These are phyloP conservation scores for Myxozyma udenii DNA, from an alignment of 805 yeast genomes.

Conservation along the genomic window DNA sequence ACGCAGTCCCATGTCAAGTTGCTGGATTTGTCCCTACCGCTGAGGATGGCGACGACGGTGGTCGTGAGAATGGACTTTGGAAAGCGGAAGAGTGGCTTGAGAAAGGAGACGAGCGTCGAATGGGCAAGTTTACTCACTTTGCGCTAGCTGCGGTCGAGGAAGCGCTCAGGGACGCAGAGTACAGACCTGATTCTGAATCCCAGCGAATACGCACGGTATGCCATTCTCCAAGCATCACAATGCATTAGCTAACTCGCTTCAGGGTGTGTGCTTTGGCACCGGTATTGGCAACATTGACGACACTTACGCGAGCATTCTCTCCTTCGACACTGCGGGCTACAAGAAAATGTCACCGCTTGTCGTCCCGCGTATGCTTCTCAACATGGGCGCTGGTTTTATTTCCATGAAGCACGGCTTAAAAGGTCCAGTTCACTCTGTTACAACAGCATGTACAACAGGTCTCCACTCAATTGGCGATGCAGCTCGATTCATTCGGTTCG, in stretches of 20 bases:
- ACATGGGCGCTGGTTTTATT: conserved; percentile 93
- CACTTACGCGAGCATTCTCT: conserved; percentile 58
- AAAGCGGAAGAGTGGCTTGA: conserved; percentile 50
- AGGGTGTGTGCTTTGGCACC: conserved; percentile 86
- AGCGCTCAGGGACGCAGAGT: conserved; percentile 68
- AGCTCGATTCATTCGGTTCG: conserved; percentile 68
- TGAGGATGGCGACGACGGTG: conserved; percentile 37
- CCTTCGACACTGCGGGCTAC: conserved; percentile 51
- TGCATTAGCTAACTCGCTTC: too few relatives aligned
- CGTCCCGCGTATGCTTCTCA: conserved; percentile 76
- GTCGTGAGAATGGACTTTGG: conserved; percentile 50
- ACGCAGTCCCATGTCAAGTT: conserved; percentile 62
- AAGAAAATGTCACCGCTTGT: conserved; percentile 78
- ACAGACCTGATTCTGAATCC: conserved; percentile 43
- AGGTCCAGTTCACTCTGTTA: conserved; percentile 85
- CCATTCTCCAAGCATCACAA: background rate
- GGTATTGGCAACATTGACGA: conserved; percentile 89
- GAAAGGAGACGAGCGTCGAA: conserved; percentile 50
- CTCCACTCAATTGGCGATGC: conserved; percentile 94
- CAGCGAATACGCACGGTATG: conserved; percentile 34
- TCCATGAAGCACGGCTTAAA: conserved; percentile 70
- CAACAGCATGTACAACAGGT: conserved; percentile 98
- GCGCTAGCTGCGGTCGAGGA: conserved; percentile 73
- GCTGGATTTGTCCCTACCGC: conserved; percentile 66
- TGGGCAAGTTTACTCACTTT: conserved; percentile 72